Evolutionary conservation across 768 basidiomycete species (phyloP).

Genomic region (Neoboletus magnificus): DNA sequence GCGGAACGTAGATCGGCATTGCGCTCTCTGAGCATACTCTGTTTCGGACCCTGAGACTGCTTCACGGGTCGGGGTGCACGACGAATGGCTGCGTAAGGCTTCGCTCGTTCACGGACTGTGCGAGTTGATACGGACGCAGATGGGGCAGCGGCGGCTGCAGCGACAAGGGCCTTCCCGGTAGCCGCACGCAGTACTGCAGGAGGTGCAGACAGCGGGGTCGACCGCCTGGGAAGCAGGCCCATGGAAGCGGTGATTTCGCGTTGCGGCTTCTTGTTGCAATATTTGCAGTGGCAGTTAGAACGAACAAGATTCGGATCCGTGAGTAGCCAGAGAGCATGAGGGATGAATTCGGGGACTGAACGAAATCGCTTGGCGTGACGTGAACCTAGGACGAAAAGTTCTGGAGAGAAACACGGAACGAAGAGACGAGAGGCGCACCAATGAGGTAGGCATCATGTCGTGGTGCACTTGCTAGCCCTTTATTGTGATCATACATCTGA

Average conservation of each 20-base stretch:
- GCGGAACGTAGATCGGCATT: conserved; percentile 62
- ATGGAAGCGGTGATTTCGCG: conserved; percentile 64
- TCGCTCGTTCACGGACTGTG: conserved; percentile 22
- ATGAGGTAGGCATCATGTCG: conserved; percentile 78
- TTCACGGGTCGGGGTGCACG: conserved; percentile 36
- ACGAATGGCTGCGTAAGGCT: conserved; percentile 43
- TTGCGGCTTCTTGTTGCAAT: conserved; percentile 68
- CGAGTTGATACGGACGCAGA: conserved; percentile 8
- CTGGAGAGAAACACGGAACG: not conserved
- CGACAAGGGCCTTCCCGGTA: conserved; percentile 10
- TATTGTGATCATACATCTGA: conserved; percentile 70
- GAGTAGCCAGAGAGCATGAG: conserved; percentile 80
- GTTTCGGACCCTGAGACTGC: conserved; percentile 37
- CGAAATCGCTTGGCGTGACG: conserved; percentile 54
- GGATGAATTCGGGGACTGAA: conserved; percentile 81
- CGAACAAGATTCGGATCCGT: conserved; percentile 47
- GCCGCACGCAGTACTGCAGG: conserved; percentile 17
- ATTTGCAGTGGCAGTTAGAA: conserved; percentile 67
- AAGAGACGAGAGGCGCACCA: conserved; percentile 42
- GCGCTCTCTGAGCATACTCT: conserved; percentile 57
- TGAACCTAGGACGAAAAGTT: conserved; percentile 35
- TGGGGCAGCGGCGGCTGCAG: conserved; percentile 13
- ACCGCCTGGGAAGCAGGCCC: conserved; percentile 39
- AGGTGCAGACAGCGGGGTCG: conserved; percentile 32
- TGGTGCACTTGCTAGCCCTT: conserved; percentile 50